These are phyloP conservation scores for Primulina eburnea DNA, from an alignment of 257 asterid species.

Conservation along the genomic window DNA sequence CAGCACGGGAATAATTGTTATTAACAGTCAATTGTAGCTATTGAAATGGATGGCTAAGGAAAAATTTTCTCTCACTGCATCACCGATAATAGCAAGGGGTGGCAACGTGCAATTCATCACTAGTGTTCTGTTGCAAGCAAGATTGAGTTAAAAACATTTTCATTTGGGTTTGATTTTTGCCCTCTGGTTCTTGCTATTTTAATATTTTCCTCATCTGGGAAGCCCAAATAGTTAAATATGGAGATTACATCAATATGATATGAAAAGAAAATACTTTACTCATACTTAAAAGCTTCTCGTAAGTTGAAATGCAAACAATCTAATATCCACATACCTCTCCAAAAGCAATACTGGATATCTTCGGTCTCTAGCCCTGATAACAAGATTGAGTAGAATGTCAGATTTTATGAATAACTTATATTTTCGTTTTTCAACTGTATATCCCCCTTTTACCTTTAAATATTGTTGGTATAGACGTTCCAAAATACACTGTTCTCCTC, in stretches of 20 bases:
- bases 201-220: background rate
- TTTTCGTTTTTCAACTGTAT: slow-evolving; percentile 1
- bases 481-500: slow-evolving; percentile 86
- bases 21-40: background rate
- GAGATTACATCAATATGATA: background rate
- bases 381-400: slow-evolving; percentile 25
- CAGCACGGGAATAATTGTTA: background rate
- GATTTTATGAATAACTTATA: slow-evolving; percentile 11
- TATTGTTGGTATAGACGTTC: slow-evolving; percentile 88
- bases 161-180: background rate
- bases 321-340: slow-evolving; percentile 71
- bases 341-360: slow-evolving; percentile 86
- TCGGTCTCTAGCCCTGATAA: slow-evolving; percentile 70
- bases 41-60: too few species aligned
- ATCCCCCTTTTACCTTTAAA: slow-evolving; percentile 63
- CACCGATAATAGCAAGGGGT: background rate
- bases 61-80: background rate
- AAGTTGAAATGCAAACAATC: slow-evolving; percentile 17
- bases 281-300: background rate
- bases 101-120: background rate
- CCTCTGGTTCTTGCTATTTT: background rate
- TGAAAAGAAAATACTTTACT: background rate
- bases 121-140: background rate
- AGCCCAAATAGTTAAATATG: background rate
- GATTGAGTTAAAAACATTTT: background rate